Percentiles rank a stretch among this genome's conserved stretches.
Conservation (phyloP, 192 early-diverging fungal genomes). For the Rhizophagus clarus region DNA sequence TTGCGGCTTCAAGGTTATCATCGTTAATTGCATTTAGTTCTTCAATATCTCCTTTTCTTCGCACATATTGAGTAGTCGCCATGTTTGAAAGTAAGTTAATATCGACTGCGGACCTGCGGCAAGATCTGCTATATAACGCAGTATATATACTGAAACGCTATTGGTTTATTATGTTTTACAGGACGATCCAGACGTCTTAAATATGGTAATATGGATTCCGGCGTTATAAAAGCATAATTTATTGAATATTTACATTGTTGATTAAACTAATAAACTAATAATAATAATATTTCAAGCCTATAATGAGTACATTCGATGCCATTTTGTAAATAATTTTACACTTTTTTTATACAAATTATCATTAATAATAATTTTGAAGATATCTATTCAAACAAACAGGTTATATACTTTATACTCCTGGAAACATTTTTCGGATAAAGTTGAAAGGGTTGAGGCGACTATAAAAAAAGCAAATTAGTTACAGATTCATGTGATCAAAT, state of each 20-base stretch:
- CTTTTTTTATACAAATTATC: too few relatives aligned
- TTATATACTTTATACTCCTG: background rate
- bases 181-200: background rate
- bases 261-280: too few relatives aligned
- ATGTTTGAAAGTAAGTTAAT: background rate
- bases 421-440: background rate
- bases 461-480: background rate
- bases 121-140: background rate
- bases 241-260: too few relatives aligned
- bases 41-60: background rate
- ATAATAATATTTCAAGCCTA: too few relatives aligned
- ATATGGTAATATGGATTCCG: too few relatives aligned
- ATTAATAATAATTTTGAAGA: background rate
- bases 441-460: background rate
- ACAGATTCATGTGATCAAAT: background rate
- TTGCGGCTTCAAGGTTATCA: background rate
- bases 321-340: too few relatives aligned
- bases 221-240: too few relatives aligned
- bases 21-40: background rate
- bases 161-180: background rate
- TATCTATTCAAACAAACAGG: background rate
- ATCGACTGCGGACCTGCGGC: background rate
- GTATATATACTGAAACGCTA: background rate
- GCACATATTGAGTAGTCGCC: background rate
- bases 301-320: too few relatives aligned